phyloP scores from a whole-genome alignment of 805 yeast genomes.

The Zygoascus bituminiphila region DNA sequence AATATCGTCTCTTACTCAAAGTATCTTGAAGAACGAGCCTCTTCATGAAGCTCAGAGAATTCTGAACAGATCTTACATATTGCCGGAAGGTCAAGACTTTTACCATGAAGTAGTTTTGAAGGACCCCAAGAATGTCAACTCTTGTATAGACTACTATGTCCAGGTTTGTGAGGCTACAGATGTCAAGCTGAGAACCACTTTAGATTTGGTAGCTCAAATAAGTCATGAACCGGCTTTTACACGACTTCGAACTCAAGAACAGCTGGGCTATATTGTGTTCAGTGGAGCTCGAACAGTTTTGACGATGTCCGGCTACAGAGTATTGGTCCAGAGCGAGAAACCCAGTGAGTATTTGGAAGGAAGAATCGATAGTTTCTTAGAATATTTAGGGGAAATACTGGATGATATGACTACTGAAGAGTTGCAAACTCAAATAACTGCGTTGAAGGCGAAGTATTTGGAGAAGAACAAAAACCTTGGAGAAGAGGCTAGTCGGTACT shows the following conservation, averaged over 20 bases:
- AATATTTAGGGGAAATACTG: slow-evolving; percentile 38
- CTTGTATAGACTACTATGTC: slow-evolving; percentile 70
- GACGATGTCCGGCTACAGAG: slow-evolving; percentile 62
- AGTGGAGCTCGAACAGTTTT: slow-evolving; percentile 63
- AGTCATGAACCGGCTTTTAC: slow-evolving; percentile 84
- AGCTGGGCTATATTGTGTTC: slow-evolving; percentile 89
- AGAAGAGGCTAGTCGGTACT: slow-evolving; percentile 64
- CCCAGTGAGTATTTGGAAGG: slow-evolving; percentile 63
- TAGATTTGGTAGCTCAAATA: slow-evolving; percentile 64
- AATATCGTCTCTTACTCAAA: slow-evolving; percentile 38
- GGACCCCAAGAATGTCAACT: slow-evolving; percentile 68
- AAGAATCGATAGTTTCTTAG: slow-evolving; percentile 64
- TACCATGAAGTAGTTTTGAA: slow-evolving; percentile 30
- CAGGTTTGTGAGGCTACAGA: slow-evolving; percentile 54
- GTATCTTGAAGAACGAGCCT: slow-evolving; percentile 33
- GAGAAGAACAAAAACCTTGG: slow-evolving; percentile 68
- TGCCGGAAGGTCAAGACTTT: slow-evolving; percentile 22
- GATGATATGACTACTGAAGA: slow-evolving; percentile 51
- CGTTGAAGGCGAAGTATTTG: slow-evolving; percentile 55
- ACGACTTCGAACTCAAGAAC: slow-evolving; percentile 86
- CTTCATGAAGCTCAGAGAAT: slow-evolving; percentile 39
- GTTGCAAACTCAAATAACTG: slow-evolving; percentile 58
- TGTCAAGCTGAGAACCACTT: slow-evolving; percentile 37
- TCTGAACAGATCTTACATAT: slow-evolving; percentile 34
- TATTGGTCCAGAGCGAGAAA: slow-evolving; percentile 79